Conservation (phyloP, 768 basidiomycete species). For the Sistotremastrum niveocremeum region DNA sequence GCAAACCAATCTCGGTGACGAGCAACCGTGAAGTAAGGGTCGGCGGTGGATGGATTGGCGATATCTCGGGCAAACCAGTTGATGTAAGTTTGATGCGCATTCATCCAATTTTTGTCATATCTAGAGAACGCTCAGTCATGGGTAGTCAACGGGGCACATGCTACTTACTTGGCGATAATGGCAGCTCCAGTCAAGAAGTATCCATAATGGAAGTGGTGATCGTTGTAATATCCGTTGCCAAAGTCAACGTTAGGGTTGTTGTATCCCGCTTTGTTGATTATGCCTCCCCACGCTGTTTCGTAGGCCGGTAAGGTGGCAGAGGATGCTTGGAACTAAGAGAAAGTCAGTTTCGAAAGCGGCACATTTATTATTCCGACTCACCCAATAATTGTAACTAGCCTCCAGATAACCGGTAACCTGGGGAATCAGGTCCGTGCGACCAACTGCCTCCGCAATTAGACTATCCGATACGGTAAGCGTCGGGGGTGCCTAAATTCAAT, state of each 20-base stretch:
- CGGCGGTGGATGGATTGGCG: constrained; percentile 19
- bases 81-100: constrained; percentile 13
- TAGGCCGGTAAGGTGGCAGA: constrained; percentile 17
- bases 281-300: constrained; percentile 23
- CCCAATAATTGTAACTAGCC: constrained; percentile 15
- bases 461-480: background rate
- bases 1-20: constrained; percentile 24
- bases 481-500: too few species aligned
- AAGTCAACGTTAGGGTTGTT: constrained; percentile 18
- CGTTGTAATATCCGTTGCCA: constrained; percentile 25
- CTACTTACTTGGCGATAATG: constrained; percentile 19
- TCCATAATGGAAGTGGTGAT: constrained; percentile 25
- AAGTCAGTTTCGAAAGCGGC: background rate
- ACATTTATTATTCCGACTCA: constrained; percentile 3
- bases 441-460: constrained; percentile 21
- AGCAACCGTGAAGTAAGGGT: constrained; percentile 20
- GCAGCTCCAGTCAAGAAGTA: constrained; percentile 20
- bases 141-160: background rate
- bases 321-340: constrained; percentile 10
- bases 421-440: constrained; percentile 18
- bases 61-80: constrained; percentile 21
- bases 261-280: constrained; percentile 19
- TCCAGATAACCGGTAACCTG: constrained; percentile 15
- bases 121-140: constrained; percentile 2
- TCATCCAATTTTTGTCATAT: constrained; percentile 16